Base-by-base conservation (phyloP, 2,329 filamentous ascomycete species). In the Sordariomycetes sp. region DNA sequence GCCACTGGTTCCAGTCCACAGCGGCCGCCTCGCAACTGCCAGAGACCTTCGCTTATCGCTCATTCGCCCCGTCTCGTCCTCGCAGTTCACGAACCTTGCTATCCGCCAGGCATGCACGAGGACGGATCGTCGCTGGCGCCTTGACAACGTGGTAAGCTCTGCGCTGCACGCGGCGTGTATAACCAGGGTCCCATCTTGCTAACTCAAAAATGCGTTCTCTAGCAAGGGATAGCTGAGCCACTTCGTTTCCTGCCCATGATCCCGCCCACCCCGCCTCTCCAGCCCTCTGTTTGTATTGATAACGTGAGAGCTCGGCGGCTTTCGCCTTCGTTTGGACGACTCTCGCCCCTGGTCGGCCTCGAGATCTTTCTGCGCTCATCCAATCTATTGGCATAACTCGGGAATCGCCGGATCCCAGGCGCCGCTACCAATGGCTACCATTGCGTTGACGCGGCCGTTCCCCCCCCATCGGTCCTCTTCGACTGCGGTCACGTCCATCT, bases 381-480 rank as follows among this genome's bases (percentile, higher is more conserved):
- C 20, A 50, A 22, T 24, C 46, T 6, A 50, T 20, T 20, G 20
- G 18, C 3, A 50, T 24, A 50, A 3, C n/a, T 20, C 22, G 6
- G 20, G 20, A 24, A 22, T 50, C 6, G 46, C 22, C n/a, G 46
- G 8, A 24, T 43, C n/a, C 4, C 4, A 24, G 22, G 3, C n/a
- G 11, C 20, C 12, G n/a, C 14, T 50, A 12, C 22, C 28, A 57
- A 83, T 83, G 80, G 76, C 80, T 60, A 81, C 80, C 58, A 75
- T 83, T 66, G 77, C 80, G 54, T 69, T 83, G 50, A 71, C 77
- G 37, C 71, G 77, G 66, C 76, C 76, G 58, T 71, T 79, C 58
- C 69, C 73, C 60, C 70, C 75, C 58, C 76, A 78, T 65, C 71
- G 71, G 59, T 68, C 76, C 40, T 71, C 74, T 28, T 72, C 76